Percentiles rank a stretch among this genome's conserved stretches.
Conservation (phyloP, 176 grass and related monocot species). For the Metroxylon sagu region DNA sequence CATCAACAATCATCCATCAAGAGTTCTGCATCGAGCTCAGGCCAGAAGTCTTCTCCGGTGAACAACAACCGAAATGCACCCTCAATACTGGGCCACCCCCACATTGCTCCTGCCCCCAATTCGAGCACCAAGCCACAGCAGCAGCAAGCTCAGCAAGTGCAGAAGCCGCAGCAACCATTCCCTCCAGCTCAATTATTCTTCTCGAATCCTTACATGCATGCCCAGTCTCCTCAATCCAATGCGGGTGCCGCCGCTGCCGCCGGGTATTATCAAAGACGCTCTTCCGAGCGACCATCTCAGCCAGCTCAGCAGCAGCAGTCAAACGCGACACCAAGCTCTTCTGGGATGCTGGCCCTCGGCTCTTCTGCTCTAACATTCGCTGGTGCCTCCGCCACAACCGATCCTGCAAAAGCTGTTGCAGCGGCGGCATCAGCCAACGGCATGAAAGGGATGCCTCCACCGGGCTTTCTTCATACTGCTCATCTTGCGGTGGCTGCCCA, state of each 20-base stretch:
- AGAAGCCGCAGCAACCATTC: constrained; percentile 53
- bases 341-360: constrained; percentile 14
- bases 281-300: constrained; percentile 12
- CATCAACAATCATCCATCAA: constrained; percentile 57
- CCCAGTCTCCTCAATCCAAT: constrained; percentile 18
- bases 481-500: constrained; percentile 26
- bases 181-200: constrained; percentile 55
- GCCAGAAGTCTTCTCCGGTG: constrained; percentile 30
- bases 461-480: constrained; percentile 39
- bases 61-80: constrained; percentile 51
- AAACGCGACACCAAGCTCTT: constrained; percentile 17
- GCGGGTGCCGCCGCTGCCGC: constrained; percentile 10
- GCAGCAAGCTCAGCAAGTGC: constrained; percentile 28
- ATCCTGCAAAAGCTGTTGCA: constrained; percentile 26
- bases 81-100: constrained; percentile 72
- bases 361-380: constrained; percentile 15
- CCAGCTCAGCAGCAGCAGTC: constrained; percentile 37
- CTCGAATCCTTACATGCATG: constrained; percentile 32
- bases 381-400: constrained; percentile 2
- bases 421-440: constrained; percentile 22
- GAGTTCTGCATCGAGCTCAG: constrained; percentile 45
- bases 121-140: constrained; percentile 38
- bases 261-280: constrained; percentile 55
- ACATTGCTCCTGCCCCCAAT: constrained; percentile 29
- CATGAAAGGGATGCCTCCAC: constrained; percentile 41